phyloP scores from a whole-genome alignment of 1,284 basidiomycete species.

The Austroboletus niveus region DNA sequence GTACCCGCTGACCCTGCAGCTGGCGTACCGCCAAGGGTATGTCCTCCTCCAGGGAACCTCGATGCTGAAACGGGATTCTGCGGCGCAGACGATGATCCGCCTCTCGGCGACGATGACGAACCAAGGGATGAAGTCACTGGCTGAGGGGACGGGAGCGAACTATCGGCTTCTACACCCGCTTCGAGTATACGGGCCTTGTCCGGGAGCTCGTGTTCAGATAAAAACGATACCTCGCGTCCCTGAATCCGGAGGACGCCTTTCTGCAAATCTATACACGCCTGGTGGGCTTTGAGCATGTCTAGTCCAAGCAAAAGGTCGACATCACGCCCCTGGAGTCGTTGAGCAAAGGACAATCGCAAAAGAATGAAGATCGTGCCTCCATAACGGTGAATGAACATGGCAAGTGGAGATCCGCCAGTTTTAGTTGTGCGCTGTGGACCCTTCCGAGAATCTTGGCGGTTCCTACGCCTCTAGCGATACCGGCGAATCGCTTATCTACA shows the following conservation, averaged over 20 bases:
- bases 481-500: conserved; percentile 83
- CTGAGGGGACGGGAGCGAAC: conserved; percentile 15
- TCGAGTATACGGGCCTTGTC: conserved; percentile 62
- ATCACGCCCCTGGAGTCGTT: conserved; percentile 62
- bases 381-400: conserved; percentile 95
- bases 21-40: conserved; percentile 44
- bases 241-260: conserved; percentile 89
- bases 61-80: conserved; percentile 10
- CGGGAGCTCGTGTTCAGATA: conserved; percentile 93
- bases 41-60: conserved; percentile 63
- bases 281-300: conserved; percentile 98
- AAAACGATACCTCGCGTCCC: conserved; percentile 81
- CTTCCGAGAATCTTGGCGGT: conserved; percentile 94
- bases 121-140: conserved; percentile 5
- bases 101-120: conserved; percentile 12
- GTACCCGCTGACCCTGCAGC: conserved; percentile 14
- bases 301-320: conserved; percentile 95
- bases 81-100: neutral
- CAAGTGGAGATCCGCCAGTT: conserved; percentile 79
- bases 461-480: conserved; percentile 94
- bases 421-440: conserved; percentile 91
- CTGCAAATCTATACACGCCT: conserved; percentile 91
- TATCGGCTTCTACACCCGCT: conserved; percentile 24
- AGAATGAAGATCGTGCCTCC: conserved; percentile 55
- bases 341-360: neutral